These are phyloP conservation scores for Pharnaceum exiguum DNA, from an alignment of 148 eudicot genomes.

Conservation along the genomic window DNA sequence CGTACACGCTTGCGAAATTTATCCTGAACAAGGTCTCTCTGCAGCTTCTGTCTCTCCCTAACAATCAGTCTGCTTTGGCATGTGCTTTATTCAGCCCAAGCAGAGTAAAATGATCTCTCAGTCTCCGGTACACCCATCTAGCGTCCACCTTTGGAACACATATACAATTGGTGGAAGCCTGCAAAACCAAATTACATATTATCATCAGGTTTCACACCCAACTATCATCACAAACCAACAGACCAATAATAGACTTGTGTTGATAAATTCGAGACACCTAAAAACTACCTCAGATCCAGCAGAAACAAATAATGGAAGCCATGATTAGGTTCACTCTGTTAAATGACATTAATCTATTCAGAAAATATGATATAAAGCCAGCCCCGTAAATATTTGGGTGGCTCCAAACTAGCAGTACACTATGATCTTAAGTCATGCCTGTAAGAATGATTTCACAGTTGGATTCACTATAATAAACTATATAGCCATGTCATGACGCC, in stretches of 20 bases:
- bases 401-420: too few species aligned
- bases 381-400: too few species aligned
- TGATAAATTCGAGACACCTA: neutral
- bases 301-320: too few species aligned
- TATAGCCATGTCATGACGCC: too few species aligned
- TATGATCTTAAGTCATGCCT: too few species aligned
- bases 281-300: neutral
- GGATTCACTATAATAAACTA: too few species aligned
- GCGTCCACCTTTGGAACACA: constrained; percentile 12
- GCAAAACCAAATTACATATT: constrained; percentile 1
- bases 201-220: constrained; percentile 4
- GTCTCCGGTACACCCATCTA: neutral
- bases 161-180: constrained; percentile 19
- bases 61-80: constrained; percentile 10
- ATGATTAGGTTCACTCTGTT: too few species aligned
- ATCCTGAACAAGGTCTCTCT: constrained; percentile 6
- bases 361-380: too few species aligned
- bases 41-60: neutral
- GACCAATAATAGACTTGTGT: too few species aligned
- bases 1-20: constrained; percentile 2
- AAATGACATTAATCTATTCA: neutral
- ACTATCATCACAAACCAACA: neutral
- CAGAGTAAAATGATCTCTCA: constrained; percentile 6
- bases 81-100: constrained; percentile 12
- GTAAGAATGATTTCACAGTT: too few species aligned